Evolutionary conservation across 1,284 basidiomycete species (phyloP), one percentile per base, ranked within the genome.

Genomic region (Puccinia hordei): DNA sequence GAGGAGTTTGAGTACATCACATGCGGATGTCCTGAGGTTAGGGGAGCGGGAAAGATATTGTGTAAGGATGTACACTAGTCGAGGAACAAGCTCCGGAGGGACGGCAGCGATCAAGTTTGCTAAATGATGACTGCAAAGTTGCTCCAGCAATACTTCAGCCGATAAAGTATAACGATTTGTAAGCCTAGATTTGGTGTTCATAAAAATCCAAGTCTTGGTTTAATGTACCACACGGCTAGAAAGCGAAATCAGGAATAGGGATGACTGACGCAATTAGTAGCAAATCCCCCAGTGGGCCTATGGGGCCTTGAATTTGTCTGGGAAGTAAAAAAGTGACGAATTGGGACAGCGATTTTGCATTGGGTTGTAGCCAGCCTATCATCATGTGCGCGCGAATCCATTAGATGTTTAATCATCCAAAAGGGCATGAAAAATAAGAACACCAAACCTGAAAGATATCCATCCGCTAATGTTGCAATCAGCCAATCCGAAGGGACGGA

Each of bases 1-100:
- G 8, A 71, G 66, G 33, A 71, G 68, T 44, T 80, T 80, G 27
- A 80, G 77, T 22, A 72, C 55, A 53, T 80, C 77, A 22, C 10
- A 80, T 55, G 77, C 77, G 13, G 53, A 63, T 63, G 55, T 61
- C 24, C 69, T 46, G 13, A 80, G 35, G n/a, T 61, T 61, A 19
- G 24, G n/a, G 41, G 66, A 30, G 1, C 49, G 46, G 33, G 69
- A 73, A 27, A 80, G 57, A 53, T 80, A 80, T 46, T 80, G 77
- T 10, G 77, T 80, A 35, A 80, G 41, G 17, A 80, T 69, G 57
- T 80, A 80, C 38, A 80, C 77, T 51, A 80, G 53, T 73, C 77
- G 51, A 5, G 55, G 68, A 46, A 71, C 38, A 33, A 72, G 57
- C 33, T 63, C 77, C n/a, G 77, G 41, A 41, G 77, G 66, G 6